Conservation (phyloP, 305 asterid species). For the Stenogyne calaminthoides region DNA sequence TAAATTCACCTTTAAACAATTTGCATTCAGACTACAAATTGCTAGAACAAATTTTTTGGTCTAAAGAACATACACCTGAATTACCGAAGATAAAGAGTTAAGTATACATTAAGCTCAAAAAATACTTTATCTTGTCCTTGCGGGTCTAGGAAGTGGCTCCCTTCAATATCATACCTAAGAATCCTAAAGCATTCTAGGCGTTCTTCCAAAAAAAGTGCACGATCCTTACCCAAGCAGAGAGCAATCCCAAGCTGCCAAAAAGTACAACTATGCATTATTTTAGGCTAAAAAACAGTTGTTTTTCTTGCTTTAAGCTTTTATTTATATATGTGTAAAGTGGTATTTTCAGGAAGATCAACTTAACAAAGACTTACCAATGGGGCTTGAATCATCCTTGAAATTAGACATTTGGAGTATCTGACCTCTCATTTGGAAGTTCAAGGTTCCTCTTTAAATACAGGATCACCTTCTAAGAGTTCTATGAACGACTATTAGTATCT, state of each 20-base stretch:
- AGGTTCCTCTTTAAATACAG: slow-evolving; percentile 76
- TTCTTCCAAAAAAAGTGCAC: slow-evolving; percentile 80
- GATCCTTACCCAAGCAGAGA: slow-evolving; percentile 93
- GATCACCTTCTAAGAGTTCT: slow-evolving; percentile 91
- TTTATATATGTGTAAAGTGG: background rate
- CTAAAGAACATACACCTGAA: background rate
- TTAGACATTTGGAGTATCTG: slow-evolving; percentile 82
- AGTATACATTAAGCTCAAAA: slow-evolving; percentile 20
- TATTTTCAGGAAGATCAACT: background rate
- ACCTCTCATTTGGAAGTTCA: slow-evolving; percentile 82
- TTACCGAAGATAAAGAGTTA: background rate
- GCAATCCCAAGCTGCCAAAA: slow-evolving; percentile 82
- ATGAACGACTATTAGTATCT: slow-evolving; percentile 83
- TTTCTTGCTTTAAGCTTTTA: slow-evolving; percentile 16
- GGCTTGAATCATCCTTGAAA: slow-evolving; percentile 96
- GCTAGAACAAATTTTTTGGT: background rate
- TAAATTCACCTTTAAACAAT: background rate
- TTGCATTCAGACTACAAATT: background rate
- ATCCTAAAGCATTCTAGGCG: slow-evolving; percentile 84
- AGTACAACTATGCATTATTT: slow-evolving; percentile 6
- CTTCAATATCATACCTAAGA: slow-evolving; percentile 80
- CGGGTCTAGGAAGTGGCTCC: slow-evolving; percentile 83
- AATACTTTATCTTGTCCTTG: slow-evolving; percentile 76
- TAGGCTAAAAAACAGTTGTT: background rate
- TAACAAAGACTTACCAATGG: slow-evolving; percentile 50